Evolutionary conservation across 202 grass and related monocot genomes (phyloP).

Genomic region (Brachypodium distachyon): DNA sequence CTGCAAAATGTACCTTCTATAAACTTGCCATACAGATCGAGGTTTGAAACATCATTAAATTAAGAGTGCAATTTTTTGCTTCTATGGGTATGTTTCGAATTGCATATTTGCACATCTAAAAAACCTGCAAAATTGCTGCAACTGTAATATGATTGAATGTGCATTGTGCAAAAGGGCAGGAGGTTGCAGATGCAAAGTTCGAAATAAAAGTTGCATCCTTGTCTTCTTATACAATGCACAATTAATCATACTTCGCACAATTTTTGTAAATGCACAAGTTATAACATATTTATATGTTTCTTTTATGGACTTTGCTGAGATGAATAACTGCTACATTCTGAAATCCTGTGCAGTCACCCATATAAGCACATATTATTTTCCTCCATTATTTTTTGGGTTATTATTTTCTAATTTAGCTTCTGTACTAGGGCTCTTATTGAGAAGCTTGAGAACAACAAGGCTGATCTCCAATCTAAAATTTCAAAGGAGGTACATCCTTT

Average conservation of each 20-base stretch:
- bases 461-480: constrained; percentile 79
- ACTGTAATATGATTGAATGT: not conserved
- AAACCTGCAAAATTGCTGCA: not conserved
- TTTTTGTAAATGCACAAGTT: not conserved
- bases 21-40: not conserved
- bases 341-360: not conserved
- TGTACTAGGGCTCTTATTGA: constrained; percentile 52
- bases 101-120: not conserved
- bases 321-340: not conserved
- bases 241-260: not conserved
- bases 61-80: not conserved
- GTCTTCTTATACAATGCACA: not conserved
- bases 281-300: not conserved
- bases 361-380: not conserved
- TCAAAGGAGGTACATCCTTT: constrained; percentile 59
- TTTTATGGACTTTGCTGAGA: not conserved
- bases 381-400: constrained; percentile 5
- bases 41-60: constrained; percentile 4
- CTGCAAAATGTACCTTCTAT: not conserved
- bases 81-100: not conserved
- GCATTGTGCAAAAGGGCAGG: not conserved
- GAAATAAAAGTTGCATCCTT: not conserved
- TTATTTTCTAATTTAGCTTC: constrained; percentile 23
- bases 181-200: not conserved
- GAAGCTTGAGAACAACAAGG: constrained; percentile 67